Percentiles rank a stretch among this genome's conserved stretches.
Evolutionary conservation across 495 filamentous ascomycete genomes (phyloP).

Genomic region (Geopyxis carbonaria): DNA sequence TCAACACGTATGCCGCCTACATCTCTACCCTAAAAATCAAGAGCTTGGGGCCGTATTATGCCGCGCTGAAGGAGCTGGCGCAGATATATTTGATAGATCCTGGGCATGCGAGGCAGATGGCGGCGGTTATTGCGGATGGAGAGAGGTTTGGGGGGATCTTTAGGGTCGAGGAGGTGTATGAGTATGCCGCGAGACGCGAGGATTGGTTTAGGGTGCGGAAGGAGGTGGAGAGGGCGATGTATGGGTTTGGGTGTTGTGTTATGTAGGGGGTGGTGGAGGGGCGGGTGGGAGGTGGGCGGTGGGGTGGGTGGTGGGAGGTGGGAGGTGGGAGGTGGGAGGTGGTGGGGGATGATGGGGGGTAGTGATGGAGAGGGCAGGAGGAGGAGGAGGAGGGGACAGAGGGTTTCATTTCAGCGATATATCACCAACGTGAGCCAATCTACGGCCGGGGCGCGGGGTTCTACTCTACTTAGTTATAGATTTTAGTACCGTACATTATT

Average conservation of each 20-base stretch:
- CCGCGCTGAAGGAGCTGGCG: conserved; percentile 73
- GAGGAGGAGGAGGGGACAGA: no score
- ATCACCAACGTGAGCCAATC: no score
- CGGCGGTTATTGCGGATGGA: conserved; percentile 80
- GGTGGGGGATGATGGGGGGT: no score
- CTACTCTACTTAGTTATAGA: no score
- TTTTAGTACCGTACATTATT: no score
- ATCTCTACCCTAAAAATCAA: conserved; percentile 63
- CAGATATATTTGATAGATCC: conserved; percentile 91
- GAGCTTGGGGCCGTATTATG: conserved; percentile 75
- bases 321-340: no score
- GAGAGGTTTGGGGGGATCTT: conserved; percentile 85
- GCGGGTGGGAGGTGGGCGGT: no score
- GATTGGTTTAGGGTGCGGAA: conserved; percentile 84
- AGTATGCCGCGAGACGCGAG: conserved; percentile 82
- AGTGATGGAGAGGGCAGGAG: no score
- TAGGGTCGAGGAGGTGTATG: conserved; percentile 87
- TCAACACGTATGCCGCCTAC: conserved; percentile 83
- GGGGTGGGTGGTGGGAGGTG: no score
- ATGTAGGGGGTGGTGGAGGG: no score
- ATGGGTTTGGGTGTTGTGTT: conserved; percentile 72
- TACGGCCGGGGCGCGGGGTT: no score
- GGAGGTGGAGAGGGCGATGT: conserved; percentile 92
- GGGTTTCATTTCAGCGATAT: no score
- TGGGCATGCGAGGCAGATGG: conserved; percentile 82